Percentiles rank a stretch among this genome's conserved stretches.
phyloP scores from a whole-genome alignment of 2,329 filamentous ascomycete species.

The Graphilbum sp. region DNA sequence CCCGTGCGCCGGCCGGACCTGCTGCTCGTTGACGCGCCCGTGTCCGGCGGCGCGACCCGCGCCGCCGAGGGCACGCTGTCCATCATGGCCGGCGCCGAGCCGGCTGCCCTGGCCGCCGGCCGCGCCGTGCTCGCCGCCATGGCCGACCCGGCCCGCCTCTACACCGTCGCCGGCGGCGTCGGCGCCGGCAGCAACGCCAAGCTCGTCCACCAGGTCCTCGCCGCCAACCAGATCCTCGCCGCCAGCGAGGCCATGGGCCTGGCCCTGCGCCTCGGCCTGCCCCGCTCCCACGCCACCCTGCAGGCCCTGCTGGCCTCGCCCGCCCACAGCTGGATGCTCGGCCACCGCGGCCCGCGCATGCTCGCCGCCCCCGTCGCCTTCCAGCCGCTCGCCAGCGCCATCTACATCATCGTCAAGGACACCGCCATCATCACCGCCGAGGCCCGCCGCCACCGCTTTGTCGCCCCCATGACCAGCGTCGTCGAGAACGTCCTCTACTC shows the following conservation, averaged over 20 bases:
- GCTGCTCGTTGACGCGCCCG: conserved; percentile 52
- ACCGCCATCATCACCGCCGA: conserved; percentile 51
- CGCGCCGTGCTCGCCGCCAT: conserved; percentile 45
- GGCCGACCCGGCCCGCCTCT: conserved; percentile 44
- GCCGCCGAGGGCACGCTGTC: conserved; percentile 57
- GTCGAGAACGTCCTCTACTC: conserved; percentile 51
- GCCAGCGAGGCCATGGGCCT: conserved; percentile 45
- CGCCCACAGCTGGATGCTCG: conserved; percentile 45
- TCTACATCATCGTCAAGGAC: conserved; percentile 46
- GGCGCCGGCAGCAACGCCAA: conserved; percentile 47
- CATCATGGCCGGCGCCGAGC: conserved; percentile 53
- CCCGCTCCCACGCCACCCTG: conserved; percentile 21
- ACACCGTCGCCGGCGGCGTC: conserved; percentile 41
- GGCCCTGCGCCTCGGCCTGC: conserved; percentile 36
- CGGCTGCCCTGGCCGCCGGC: conserved; percentile 38
- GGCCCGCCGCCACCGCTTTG: conserved; percentile 39
- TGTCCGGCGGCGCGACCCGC: conserved; percentile 52
- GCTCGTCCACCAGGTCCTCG: conserved; percentile 46
- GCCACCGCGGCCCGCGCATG: conserved; percentile 40
- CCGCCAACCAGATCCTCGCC: conserved; percentile 45
- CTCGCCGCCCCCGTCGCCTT: conserved; percentile 25
- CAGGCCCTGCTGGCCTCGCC: conserved; percentile 28
- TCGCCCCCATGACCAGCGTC: conserved; percentile 40
- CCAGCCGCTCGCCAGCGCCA: conserved; percentile 38
- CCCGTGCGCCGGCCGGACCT: conserved; percentile 44